These are phyloP conservation scores for Sechiopsis laciniata DNA, from an alignment of 306 rosid species.

Conservation along the genomic window DNA sequence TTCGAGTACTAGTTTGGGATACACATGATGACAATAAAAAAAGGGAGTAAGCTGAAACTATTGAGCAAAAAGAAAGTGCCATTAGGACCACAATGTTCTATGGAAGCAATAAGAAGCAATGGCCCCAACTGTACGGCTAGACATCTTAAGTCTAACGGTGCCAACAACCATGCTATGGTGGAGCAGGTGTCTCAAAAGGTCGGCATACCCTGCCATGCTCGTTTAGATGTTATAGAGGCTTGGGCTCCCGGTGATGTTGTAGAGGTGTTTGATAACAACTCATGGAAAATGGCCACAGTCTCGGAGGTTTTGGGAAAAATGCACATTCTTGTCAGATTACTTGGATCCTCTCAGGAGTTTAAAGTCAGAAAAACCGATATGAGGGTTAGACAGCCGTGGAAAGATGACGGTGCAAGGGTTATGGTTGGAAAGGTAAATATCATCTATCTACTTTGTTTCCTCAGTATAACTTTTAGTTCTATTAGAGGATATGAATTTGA, in stretches of 20 bases:
- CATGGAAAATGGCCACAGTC: conserved; percentile 89
- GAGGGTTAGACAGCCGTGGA: conserved; percentile 36
- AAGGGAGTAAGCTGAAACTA: conserved; percentile 67
- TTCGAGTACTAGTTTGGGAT: background rate
- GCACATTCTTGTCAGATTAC: conserved; percentile 56
- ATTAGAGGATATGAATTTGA: background rate
- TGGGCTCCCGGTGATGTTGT: conserved; percentile 80
- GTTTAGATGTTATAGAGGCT: conserved; percentile 33
- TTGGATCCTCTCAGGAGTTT: conserved; percentile 73
- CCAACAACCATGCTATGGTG: conserved; percentile 30
- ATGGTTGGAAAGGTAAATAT: conserved; percentile 69
- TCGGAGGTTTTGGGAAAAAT: conserved; percentile 52
- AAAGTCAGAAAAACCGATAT: conserved; percentile 63
- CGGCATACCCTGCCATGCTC: conserved; percentile 67
- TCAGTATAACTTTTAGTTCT: background rate
- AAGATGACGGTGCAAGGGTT: conserved; percentile 35
- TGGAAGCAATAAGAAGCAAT: conserved; percentile 55
- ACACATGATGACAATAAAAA: conserved; percentile 17
- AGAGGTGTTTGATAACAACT: conserved; percentile 69
- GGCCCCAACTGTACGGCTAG: conserved; percentile 51
- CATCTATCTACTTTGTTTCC: background rate
- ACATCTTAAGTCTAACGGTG: conserved; percentile 48
- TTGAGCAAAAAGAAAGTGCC: conserved; percentile 64
- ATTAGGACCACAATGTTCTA: conserved; percentile 69
- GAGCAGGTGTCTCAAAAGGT: conserved; percentile 56